These are phyloP conservation scores for Mycena rebaudengoi DNA, from an alignment of 768 basidiomycete genomes.

Conservation along the genomic window DNA sequence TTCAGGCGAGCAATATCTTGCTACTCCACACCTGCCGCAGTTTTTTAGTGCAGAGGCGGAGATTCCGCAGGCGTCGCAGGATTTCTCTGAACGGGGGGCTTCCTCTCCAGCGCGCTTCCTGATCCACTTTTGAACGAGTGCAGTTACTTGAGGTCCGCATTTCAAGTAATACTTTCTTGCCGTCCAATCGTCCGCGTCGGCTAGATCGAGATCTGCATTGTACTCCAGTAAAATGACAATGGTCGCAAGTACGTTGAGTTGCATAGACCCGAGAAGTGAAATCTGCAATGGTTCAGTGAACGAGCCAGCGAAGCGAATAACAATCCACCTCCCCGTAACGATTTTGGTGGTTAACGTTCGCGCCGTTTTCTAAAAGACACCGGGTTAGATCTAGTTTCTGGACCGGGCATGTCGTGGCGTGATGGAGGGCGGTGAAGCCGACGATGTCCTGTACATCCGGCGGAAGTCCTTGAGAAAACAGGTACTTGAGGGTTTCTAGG, in stretches of 20 bases:
- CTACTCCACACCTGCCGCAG: conserved; percentile 54
- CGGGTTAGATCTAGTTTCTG: conserved; percentile 43
- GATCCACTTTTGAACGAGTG: conserved; percentile 30
- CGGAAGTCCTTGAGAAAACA: conserved; percentile 52
- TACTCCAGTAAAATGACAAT: conserved; percentile 59
- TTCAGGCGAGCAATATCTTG: conserved; percentile 60
- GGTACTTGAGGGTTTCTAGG: conserved; percentile 46
- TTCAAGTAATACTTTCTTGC: conserved; percentile 10
- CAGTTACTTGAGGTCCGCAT: conserved; percentile 25
- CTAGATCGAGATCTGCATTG: conserved; percentile 53
- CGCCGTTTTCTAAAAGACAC: conserved; percentile 53
- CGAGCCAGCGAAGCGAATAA: neutral
- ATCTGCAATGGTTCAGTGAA: neutral
- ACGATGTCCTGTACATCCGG: conserved; percentile 53
- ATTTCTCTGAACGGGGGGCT: conserved; percentile 51
- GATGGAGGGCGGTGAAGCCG: conserved; percentile 60
- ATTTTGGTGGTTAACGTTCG: conserved; percentile 58
- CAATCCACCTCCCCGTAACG: conserved; percentile 53
- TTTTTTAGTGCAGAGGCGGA: conserved; percentile 48
- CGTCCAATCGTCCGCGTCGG: conserved; percentile 39
- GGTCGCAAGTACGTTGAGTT: conserved; percentile 34
- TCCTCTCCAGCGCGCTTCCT: conserved; percentile 53
- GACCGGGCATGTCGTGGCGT: conserved; percentile 42
- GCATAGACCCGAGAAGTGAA: conserved; percentile 19
- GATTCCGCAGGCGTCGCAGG: conserved; percentile 44